A percentile compares a stretch with the other conserved stretches of the same genome.
Conservation (phyloP, 805 yeast species). For the Cyberlindnera sargentensis region DNA sequence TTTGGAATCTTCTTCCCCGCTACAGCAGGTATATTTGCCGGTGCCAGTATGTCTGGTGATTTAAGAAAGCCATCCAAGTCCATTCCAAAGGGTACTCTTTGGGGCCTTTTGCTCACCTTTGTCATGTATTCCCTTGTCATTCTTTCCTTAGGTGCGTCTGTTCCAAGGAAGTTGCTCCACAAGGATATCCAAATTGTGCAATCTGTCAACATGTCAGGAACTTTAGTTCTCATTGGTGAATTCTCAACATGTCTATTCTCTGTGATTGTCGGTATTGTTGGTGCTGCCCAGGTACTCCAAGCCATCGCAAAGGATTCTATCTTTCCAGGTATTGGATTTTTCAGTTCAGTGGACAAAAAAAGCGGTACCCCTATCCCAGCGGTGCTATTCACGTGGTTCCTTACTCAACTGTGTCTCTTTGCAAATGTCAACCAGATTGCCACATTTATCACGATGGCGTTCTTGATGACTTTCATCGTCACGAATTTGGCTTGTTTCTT, state of each 20-base stretch:
- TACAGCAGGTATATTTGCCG: conserved; percentile 97
- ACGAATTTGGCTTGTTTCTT: conserved; percentile 91
- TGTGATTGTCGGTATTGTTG: conserved; percentile 90
- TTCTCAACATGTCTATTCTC: conserved; percentile 86
- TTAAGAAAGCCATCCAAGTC: conserved; percentile 77
- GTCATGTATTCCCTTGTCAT: conserved; percentile 74
- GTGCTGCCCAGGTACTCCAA: conserved; percentile 85
- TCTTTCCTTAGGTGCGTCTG: conserved; percentile 66
- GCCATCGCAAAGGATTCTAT: conserved; percentile 88
- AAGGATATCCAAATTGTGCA: conserved; percentile 82
- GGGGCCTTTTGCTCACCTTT: conserved; percentile 77
- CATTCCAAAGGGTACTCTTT: conserved; percentile 89
- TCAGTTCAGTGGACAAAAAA: conserved; percentile 42
- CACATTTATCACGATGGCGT: conserved; percentile 94
- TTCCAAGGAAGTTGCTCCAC: conserved; percentile 73
- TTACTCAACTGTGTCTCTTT: conserved; percentile 80
- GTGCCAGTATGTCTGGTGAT: conserved; percentile 98
- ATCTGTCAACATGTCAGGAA: conserved; percentile 62
- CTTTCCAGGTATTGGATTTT: conserved; percentile 67
- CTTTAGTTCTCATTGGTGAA: conserved; percentile 80
- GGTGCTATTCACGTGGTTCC: conserved; percentile 66
- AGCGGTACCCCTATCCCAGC: conserved; percentile 57
- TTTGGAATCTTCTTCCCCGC: conserved; percentile 98
- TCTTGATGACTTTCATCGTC: conserved; percentile 90
- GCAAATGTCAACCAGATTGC: conserved; percentile 94